Evolutionary conservation across 371 early-diverging fungal species (phyloP), one percentile per base, ranked within the genome.

Genomic region (Choanephora cucurbitarum): DNA sequence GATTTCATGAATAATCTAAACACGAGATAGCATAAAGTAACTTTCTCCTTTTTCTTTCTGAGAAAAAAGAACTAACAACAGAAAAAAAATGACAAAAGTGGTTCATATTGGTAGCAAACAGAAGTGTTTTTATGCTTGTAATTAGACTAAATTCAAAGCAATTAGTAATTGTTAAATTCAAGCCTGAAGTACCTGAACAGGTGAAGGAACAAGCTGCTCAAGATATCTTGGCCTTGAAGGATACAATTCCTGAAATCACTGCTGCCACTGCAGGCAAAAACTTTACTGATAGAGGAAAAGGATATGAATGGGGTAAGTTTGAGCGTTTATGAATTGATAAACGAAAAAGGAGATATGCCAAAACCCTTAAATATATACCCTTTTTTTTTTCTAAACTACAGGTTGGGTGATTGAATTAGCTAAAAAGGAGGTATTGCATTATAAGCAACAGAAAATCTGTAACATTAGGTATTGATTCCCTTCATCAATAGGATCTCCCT

Each of bases 331-430:
- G n/a, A n/a, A n/a, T n/a, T n/a, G n/a, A n/a, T n/a, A n/a, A n/a
- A n/a, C n/a, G n/a, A n/a, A n/a, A 42, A 31, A 43, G 5, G 9
- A 14, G 34, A 28, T n/a, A n/a, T n/a, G n/a, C n/a, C n/a, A n/a
- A n/a, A n/a, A n/a, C n/a, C n/a, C n/a, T n/a, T n/a, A n/a, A n/a
- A n/a, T n/a, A 24, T 9, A 33, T 15, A 47, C n/a, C n/a, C 7
- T 13, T 2, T 33, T 31, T 1, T 39, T 46, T 22, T 11, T 44
- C 22, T 19, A 23, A 7, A 44, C 43, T 19, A 42, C 21, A 76
- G 77, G 71, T 17, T 78, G 79, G 79, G 75, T 78, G 21, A 61
- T 78, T 42, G 79, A 78, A 49, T 49, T 75, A 32, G 64, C 64
- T 19, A 68, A 49, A 34, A 72, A 77, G 49, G 71, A 77, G 67